Base-by-base conservation (phyloP, 2,329 filamentous ascomycete species). In the Penicillium oxalicum region DNA sequence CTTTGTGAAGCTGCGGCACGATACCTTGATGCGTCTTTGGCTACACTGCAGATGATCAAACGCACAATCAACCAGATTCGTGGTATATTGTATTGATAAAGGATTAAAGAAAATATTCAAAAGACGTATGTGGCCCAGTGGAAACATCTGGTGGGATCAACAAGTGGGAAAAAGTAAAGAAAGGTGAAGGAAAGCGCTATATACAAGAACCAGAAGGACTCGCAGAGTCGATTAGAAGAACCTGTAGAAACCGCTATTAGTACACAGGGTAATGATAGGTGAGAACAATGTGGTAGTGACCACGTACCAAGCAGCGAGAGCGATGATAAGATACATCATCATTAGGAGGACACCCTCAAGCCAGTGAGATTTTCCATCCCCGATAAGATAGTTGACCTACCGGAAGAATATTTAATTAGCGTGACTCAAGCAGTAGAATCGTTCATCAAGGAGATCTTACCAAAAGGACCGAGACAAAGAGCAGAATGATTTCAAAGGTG, bases 401-500 rank as follows among this genome's bases (percentile, higher is more conserved):
- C 25, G 25, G 9, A 25, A 41, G 25, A 33, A 13, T 11, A 3
- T 11, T 43, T 34, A 33, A n/a, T 24, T 33, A 32, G 9, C 4
- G 1, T n/a, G 18, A 5, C 2, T 2, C 18, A 40, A 29, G 11
- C 6, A 29, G n/a, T 3, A 4, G 4, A 8, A 11, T 26, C 7
- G 4, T 4, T 12, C 7, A 33, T 32, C 7, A 28, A 3, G 9
- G 9, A 7, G n/a, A 40, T 24, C 40, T 7, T 43, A 69, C 73
- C 51, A 76, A 56, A 27, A 76, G 60, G 18, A 76, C 70, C n/a
- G 72, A 68, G 25, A 83, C 76, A 51, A 84, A 84, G 1, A 84
- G 66, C 1, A 80, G 70, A 2, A 77, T 86, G 11, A 95, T 84
- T 71, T 95, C 88, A 74, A 96, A 96, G 0, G 83, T 83, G 63